Conservation (phyloP, 225 moss, liverwort and hornwort genomes). For the Antitrichia curtipendula region DNA sequence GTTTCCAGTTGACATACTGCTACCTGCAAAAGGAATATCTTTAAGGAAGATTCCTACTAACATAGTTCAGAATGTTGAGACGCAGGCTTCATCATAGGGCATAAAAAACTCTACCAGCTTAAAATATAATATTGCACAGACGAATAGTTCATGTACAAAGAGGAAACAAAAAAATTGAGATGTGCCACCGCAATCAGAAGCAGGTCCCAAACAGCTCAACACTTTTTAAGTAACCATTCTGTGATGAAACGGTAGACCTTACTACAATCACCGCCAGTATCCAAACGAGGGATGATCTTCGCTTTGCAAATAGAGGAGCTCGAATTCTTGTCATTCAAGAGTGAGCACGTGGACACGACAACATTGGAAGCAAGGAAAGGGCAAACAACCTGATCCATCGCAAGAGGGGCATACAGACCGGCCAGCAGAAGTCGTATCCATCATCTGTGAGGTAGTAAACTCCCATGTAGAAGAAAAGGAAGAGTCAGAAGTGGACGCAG, state of each 20-base stretch:
- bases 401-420: neutral
- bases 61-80: neutral
- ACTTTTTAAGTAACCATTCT: neutral
- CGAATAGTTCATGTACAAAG: neutral
- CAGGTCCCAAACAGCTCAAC: neutral
- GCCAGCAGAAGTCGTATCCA: neutral
- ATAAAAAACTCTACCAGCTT: neutral
- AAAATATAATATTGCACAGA: neutral
- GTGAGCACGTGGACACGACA: neutral
- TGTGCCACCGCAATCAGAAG: neutral
- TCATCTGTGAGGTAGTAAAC: neutral
- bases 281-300: neutral
- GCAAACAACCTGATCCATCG: slow-evolving; percentile 1
- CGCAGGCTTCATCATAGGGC: neutral
- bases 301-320: neutral
- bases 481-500: slow-evolving; percentile 19
- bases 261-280: neutral
- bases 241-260: neutral
- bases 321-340: neutral
- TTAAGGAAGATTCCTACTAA: neutral
- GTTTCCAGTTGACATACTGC: neutral
- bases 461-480: slow-evolving; percentile 19
- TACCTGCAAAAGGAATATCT: neutral
- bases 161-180: neutral
- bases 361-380: neutral